Percentiles rank a stretch among this genome's conserved stretches.
phyloP scores from a whole-genome alignment of 345 rosid species.

The Cardiospermum halicacabum region DNA sequence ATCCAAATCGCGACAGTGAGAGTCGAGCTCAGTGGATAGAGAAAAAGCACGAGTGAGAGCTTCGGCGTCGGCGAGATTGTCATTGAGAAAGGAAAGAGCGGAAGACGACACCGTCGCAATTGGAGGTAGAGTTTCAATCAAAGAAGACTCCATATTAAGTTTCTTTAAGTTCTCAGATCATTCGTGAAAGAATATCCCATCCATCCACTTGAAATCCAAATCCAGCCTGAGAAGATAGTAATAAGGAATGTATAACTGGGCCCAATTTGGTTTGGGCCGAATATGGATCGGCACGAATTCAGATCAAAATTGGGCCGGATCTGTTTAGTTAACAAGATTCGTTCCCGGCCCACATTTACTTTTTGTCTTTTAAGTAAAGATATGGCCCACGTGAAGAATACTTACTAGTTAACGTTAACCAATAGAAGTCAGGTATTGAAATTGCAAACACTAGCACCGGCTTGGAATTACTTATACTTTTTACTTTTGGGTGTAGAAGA shows the following conservation, averaged over 20 bases:
- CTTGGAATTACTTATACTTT: no score
- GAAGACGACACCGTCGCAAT: conserved; percentile 41
- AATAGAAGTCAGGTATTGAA: no score
- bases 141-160: no score
- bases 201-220: neutral
- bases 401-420: no score
- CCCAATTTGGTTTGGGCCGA: neutral
- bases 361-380: no score
- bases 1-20: conserved; percentile 59
- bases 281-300: neutral
- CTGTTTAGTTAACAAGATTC: no score
- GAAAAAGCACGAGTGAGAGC: conserved; percentile 44
- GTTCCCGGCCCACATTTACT: no score
- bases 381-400: no score
- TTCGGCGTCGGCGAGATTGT: conserved; percentile 32
- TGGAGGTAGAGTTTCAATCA: conserved; percentile 46
- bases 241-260: no score
- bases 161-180: conserved; percentile 31
- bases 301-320: neutral
- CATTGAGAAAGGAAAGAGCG: conserved; percentile 48
- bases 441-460: no score
- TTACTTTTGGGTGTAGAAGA: no score
- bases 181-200: neutral
- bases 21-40: conserved; percentile 50
- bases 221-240: no score